These are phyloP conservation scores for Leishmania mexicana DNA, from an alignment of 208 protist genomes.

Conservation along the genomic window DNA sequence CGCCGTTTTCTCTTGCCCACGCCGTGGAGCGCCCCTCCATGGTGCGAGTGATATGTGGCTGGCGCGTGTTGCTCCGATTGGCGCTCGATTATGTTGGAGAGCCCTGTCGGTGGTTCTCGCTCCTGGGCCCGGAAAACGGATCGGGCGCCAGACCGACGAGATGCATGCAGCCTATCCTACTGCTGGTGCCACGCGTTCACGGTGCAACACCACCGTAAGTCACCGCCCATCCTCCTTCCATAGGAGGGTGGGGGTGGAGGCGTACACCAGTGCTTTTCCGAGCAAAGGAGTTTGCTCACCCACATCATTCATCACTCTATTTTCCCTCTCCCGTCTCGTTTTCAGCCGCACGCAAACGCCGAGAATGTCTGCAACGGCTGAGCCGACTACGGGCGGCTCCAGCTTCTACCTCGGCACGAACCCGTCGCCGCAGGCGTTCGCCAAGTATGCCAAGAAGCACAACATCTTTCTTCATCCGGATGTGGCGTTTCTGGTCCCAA, in stretches of 20 bases:
- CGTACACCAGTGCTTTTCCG: not conserved
- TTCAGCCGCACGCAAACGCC: not conserved
- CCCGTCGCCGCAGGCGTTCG: conserved; percentile 58
- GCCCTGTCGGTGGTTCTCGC: not conserved
- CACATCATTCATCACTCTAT: not conserved
- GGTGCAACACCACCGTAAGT: not conserved
- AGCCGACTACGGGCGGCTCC: not conserved
- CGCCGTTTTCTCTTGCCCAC: not conserved
- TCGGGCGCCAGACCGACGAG: not conserved
- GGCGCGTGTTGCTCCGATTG: not conserved
- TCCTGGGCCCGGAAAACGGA: not conserved
- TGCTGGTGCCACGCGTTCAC: not conserved
- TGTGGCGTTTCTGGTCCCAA: conserved; percentile 84
- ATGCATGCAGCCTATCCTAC: not conserved
- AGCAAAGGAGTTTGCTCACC: not conserved
- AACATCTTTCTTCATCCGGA: conserved; percentile 86
- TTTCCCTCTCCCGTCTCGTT: not conserved
- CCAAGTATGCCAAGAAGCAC: conserved; percentile 70
- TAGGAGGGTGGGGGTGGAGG: too few relatives aligned
- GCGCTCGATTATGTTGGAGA: not conserved
- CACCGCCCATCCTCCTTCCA: not conserved
- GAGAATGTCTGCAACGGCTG: not conserved
- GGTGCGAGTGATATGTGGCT: not conserved
- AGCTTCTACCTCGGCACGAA: conserved; percentile 53
- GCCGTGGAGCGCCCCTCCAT: not conserved